phyloP scores from a whole-genome alignment of 768 basidiomycete genomes.

The Suillus tomentosus region DNA sequence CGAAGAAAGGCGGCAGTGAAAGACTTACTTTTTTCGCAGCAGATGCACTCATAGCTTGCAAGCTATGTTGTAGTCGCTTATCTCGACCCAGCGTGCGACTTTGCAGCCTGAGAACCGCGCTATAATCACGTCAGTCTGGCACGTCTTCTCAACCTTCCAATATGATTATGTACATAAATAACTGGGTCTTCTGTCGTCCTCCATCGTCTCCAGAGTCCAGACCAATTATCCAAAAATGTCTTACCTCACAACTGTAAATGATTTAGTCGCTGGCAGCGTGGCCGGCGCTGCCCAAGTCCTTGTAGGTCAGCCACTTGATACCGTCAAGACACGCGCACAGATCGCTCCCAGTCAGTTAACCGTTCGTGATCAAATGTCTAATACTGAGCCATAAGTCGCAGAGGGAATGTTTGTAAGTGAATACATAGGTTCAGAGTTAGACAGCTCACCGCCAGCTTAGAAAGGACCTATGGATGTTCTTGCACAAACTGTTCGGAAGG shows the following conservation, averaged over 20 bases:
- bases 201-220: neutral
- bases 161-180: neutral
- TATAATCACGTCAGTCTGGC: slow-evolving; percentile 5
- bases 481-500: slow-evolving; percentile 74
- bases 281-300: slow-evolving; percentile 95
- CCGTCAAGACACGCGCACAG: slow-evolving; percentile 86
- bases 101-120: neutral
- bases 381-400: slow-evolving; percentile 30
- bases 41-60: slow-evolving; percentile 1
- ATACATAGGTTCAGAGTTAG: neutral
- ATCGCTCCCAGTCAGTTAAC: slow-evolving; percentile 70
- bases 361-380: slow-evolving; percentile 5
- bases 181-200: neutral
- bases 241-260: slow-evolving; percentile 66
- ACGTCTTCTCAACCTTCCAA: neutral
- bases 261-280: slow-evolving; percentile 84
- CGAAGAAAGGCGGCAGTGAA: neutral
- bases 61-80: neutral
- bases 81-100: slow-evolving; percentile 1
- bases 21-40: neutral
- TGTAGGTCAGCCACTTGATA: slow-evolving; percentile 91
- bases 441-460: slow-evolving; percentile 37
- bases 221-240: slow-evolving; percentile 7
- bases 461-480: slow-evolving; percentile 95
- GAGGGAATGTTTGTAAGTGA: slow-evolving; percentile 88